Evolutionary conservation across 208 protist genomes (phyloP).

Genomic region (Paratrypanosoma confusum): DNA sequence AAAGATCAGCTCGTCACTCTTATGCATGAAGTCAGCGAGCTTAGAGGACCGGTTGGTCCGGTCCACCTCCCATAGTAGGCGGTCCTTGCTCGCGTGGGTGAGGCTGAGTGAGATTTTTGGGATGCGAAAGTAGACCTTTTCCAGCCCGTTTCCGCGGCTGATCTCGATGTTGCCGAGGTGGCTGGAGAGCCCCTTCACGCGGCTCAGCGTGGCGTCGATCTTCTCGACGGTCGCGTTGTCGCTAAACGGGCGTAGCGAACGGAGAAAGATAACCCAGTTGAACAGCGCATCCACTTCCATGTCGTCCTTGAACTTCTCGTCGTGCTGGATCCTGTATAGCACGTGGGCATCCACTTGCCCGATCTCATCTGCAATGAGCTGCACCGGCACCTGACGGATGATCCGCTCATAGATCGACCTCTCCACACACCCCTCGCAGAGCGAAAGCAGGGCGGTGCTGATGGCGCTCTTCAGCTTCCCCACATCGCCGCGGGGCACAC

Average conservation of each 20-base stretch:
- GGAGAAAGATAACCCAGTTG: constrained; percentile 71
- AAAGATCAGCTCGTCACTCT: constrained; percentile 72
- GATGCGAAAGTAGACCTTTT: constrained; percentile 78
- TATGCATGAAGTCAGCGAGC: constrained; percentile 73
- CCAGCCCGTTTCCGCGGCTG: constrained; percentile 45
- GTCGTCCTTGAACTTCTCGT: constrained; percentile 32
- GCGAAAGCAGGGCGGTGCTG: constrained; percentile 44
- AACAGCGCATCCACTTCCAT: constrained; percentile 37
- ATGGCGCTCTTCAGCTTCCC: constrained; percentile 29
- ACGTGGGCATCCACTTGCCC: constrained; percentile 13
- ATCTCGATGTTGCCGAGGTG: constrained; percentile 72
- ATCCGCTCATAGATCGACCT: constrained; percentile 26
- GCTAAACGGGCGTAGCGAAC: constrained; percentile 32
- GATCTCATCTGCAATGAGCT: constrained; percentile 36
- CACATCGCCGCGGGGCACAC: constrained; percentile 16
- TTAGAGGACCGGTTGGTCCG: constrained; percentile 62
- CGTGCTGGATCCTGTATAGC: constrained; percentile 21
- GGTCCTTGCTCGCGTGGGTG: constrained; percentile 47
- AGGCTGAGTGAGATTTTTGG: constrained; percentile 52
- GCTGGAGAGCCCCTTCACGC: constrained; percentile 17
- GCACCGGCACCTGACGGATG: constrained; percentile 45
- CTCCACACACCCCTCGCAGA: constrained; percentile 64
- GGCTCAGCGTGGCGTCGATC: constrained; percentile 34
- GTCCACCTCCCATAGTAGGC: constrained; percentile 64
- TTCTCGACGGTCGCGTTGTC: constrained; percentile 18